These are phyloP conservation scores for Fusarium sp. DNA, from an alignment of 2,329 filamentous ascomycete species.

Conservation along the genomic window DNA sequence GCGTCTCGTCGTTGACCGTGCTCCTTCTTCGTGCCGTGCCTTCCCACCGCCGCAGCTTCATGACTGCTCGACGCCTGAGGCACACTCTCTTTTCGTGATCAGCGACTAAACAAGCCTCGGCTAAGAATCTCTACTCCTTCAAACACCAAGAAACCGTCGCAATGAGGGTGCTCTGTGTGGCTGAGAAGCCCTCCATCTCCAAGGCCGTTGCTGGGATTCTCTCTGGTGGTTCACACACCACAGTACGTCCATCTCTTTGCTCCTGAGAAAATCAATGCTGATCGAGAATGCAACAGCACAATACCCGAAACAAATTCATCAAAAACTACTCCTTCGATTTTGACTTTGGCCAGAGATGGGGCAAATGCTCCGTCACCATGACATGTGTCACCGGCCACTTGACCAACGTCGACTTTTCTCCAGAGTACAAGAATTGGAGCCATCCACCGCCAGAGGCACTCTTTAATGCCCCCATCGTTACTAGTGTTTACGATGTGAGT, in stretches of 20 bases:
- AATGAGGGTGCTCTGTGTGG: conserved; percentile 68
- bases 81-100: conserved; percentile 19
- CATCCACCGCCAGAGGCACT: conserved; percentile 82
- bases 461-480: conserved; percentile 83
- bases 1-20: conserved; percentile 10
- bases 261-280: conserved; percentile 24
- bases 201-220: conserved; percentile 94
- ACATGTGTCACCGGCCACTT: conserved; percentile 93
- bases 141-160: not conserved
- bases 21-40: conserved; percentile 24
- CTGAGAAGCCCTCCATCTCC: conserved; percentile 88
- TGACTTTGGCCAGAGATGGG: conserved; percentile 85
- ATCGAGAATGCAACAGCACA: conserved; percentile 61
- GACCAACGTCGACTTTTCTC: conserved; percentile 80
- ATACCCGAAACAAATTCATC: conserved; percentile 79
- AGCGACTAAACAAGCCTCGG: not conserved
- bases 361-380: conserved; percentile 88
- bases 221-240: conserved; percentile 78
- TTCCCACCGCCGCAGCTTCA: conserved; percentile 19
- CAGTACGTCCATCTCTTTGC: conserved; percentile 63
- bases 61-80: conserved; percentile 22
- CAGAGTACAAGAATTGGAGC: conserved; percentile 81
- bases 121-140: not conserved
- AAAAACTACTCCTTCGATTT: conserved; percentile 97
- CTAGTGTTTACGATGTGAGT: conserved; percentile 73